A percentile compares a stretch with the other conserved stretches of the same genome.
Evolutionary conservation across 331 rosid genomes (phyloP).

Genomic region (Malus hybrid): DNA sequence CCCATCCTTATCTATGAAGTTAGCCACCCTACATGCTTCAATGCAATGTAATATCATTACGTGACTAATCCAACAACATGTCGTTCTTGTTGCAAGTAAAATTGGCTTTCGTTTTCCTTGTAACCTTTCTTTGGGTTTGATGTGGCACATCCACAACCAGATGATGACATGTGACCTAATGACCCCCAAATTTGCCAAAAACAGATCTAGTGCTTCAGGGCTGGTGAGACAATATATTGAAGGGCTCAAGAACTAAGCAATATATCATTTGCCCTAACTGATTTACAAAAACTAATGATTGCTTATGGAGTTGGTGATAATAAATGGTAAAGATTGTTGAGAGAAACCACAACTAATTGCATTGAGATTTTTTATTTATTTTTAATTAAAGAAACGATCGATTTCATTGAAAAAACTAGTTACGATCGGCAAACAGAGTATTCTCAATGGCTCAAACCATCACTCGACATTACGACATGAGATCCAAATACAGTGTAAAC

Average conservation of each 20-base stretch:
- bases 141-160: not conserved
- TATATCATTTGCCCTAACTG: not conserved
- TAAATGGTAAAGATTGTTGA: not conserved
- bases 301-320: not conserved
- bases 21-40: not conserved
- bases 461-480: not conserved
- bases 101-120: not conserved
- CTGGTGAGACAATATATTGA: not conserved
- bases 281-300: not conserved
- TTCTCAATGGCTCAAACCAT: no score
- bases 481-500: not conserved
- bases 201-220: not conserved
- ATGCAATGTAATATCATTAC: not conserved
- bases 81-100: not conserved
- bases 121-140: not conserved
- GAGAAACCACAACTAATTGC: not conserved
- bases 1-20: not conserved
- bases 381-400: no score
- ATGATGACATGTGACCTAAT: not conserved
- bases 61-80: not conserved
- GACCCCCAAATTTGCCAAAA: not conserved
- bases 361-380: no score
- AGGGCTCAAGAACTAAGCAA: not conserved
- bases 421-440: no score
- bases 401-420: no score